Evolutionary conservation across 2,329 filamentous ascomycete genomes (phyloP), one percentile per base, ranked within the genome.

Genomic region (Elsinoe batatas): DNA sequence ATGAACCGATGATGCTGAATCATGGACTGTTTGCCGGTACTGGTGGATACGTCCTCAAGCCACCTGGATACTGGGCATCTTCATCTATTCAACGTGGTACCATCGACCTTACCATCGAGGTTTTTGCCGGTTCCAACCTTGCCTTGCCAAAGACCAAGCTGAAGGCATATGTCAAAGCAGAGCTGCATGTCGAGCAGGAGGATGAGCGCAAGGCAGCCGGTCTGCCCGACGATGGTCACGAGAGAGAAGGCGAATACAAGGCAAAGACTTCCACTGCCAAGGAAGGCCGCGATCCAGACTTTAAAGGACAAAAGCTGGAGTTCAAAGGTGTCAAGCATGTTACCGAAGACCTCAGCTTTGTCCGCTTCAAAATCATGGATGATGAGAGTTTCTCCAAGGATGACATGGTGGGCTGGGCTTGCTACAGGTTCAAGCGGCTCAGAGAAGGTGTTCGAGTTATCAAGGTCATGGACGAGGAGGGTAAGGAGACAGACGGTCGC

Each of bases 1-100:
- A 96, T 64, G 85, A 88, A 62, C 90, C 88, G 32, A 94, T 94
- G 84, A 96, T 96, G 91, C 79, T 95, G 12, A 96, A 96, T 66
- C 84, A 93, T 65, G 91, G 82, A 62, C 93, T 95, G 88, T 95
- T 95, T 69, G 79, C 82, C 1, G 87, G 83, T 8, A 85, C 87
- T 51, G 74, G 80, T 40, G 91, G 91, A 38, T 96, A 88, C 87
- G 82, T 91, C 2, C 76, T 93, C 59, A 96, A 96, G 70, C 90
- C 91, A 0, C 68, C 77, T 32, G 85, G 85, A 13, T 93, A 90
- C 68, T 84, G 82, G 47, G 40, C 32, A 12, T 33, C 53, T 2
- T 71, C 68, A 59, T 63, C 58, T 12, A 61, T 61, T 5, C 54
- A 60, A 30, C 56, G 61, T 17, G 62, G 58, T n/a, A 60, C 57